Conservation (phyloP, 2,329 filamentous ascomycete genomes). For the Botrytis deweyae region DNA sequence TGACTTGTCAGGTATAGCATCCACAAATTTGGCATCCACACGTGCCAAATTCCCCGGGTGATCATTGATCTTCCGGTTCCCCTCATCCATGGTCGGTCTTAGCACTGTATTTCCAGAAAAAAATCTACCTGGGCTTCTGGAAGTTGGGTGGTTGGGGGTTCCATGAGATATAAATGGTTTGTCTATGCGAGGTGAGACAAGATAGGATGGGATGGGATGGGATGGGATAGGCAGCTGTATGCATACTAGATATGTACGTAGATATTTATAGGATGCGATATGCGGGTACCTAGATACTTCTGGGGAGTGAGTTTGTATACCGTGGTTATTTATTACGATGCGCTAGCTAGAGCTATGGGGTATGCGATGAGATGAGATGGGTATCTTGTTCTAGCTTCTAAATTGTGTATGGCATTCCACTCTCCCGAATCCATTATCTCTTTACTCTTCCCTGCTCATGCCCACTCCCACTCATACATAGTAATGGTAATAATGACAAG, state of each 20-base stretch:
- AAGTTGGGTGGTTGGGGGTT: not conserved
- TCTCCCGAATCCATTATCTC: not conserved
- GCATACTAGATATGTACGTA: not conserved
- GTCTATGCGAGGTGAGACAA: not conserved
- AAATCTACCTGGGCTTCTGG: too few species aligned
- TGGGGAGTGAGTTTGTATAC: not conserved
- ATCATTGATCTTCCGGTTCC: not conserved
- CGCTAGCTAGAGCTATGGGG: not conserved
- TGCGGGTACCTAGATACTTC: not conserved
- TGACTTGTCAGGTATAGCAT: not conserved
- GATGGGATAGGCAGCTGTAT: not conserved
- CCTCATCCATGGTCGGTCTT: not conserved
- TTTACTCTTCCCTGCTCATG: not conserved
- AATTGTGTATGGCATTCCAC: not conserved
- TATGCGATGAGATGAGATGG: not conserved
- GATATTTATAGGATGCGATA: not conserved
- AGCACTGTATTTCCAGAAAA: too few species aligned
- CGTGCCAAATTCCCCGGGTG: not conserved
- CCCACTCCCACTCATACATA: not conserved
- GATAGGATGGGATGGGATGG: not conserved
- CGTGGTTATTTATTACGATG: not conserved
- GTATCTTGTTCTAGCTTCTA: not conserved
- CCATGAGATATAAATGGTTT: not conserved
- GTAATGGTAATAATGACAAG: not conserved
- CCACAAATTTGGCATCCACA: not conserved